phyloP scores from a whole-genome alignment of 2,329 filamentous ascomycete genomes.

The Diaporthe eres region DNA sequence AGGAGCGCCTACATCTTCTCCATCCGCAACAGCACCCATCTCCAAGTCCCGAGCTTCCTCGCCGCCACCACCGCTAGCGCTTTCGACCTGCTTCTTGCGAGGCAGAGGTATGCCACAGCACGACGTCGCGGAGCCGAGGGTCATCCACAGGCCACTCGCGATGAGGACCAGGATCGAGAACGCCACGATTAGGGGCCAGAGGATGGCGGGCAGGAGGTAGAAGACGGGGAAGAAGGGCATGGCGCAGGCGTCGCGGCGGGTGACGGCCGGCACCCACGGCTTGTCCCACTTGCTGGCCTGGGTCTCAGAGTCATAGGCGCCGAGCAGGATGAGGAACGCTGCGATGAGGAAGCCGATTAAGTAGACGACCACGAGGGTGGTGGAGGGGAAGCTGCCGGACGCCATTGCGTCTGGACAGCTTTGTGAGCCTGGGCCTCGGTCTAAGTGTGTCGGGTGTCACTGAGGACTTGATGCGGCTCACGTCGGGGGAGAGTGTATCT shows the following conservation, averaged over 20 bases:
- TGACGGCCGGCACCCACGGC: background rate
- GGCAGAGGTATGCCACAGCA: constrained; percentile 10
- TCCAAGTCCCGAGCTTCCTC: background rate
- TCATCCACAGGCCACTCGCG: background rate
- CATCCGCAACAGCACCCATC: constrained; percentile 12
- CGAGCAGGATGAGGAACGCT: too few relatives aligned
- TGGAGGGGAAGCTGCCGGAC: background rate
- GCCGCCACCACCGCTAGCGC: accelerated
- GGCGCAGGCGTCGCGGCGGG: background rate
- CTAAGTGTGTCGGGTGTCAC: too few relatives aligned
- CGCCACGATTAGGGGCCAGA: constrained; percentile 34
- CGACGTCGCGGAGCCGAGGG: constrained; percentile 3
- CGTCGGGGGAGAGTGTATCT: background rate
- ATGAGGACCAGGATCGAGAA: background rate
- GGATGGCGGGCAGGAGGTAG: constrained; percentile 33
- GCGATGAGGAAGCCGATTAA: background rate
- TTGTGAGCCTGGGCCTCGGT: background rate
- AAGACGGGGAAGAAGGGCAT: constrained; percentile 36
- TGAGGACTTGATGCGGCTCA: background rate
- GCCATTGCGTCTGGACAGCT: background rate
- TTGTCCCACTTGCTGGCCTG: background rate
- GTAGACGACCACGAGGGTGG: background rate
- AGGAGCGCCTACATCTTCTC: constrained; percentile 8
- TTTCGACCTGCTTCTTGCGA: background rate
- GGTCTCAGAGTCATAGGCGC: too few relatives aligned